phyloP scores from a whole-genome alignment of 2,329 filamentous ascomycete species.

The Rhinocladiella mackenziei region DNA sequence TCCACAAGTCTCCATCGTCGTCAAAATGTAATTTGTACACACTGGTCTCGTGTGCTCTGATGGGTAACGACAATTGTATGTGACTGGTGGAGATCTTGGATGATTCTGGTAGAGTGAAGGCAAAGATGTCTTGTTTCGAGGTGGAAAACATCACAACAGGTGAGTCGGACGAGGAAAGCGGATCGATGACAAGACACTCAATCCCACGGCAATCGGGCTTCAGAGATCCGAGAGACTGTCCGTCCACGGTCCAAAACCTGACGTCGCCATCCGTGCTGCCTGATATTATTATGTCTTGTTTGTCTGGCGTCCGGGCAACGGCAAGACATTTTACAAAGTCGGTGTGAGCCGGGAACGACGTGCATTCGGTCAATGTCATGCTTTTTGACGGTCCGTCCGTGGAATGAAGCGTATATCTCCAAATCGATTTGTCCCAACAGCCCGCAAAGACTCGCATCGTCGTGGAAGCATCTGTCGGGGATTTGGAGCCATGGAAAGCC shows the following conservation, averaged over 20 bases:
- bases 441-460: conserved; percentile 68
- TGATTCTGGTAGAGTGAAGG: conserved; percentile 45
- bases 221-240: conserved; percentile 67
- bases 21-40: conserved; percentile 79
- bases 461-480: conserved; percentile 18
- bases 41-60: conserved; percentile 83
- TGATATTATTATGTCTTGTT: conserved; percentile 63
- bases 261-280: conserved; percentile 76
- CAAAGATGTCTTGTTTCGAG: conserved; percentile 73
- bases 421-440: conserved; percentile 90
- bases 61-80: conserved; percentile 51
- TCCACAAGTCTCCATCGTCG: conserved; percentile 74
- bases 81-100: conserved; percentile 43
- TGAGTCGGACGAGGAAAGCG: conserved; percentile 49
- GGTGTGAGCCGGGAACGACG: conserved; percentile 24
- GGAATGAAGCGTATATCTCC: conserved; percentile 71
- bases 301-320: conserved; percentile 54
- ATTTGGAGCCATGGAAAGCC: conserved; percentile 56
- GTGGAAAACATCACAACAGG: conserved; percentile 68
- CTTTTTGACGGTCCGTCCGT: conserved; percentile 55
- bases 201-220: conserved; percentile 76
- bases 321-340: conserved; percentile 89
- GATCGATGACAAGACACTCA: conserved; percentile 73
- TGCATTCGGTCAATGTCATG: conserved; percentile 50
- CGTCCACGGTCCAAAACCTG: conserved; percentile 74